Base-by-base conservation (phyloP, 73 alveolate species). In the Stentor roeselii region DNA sequence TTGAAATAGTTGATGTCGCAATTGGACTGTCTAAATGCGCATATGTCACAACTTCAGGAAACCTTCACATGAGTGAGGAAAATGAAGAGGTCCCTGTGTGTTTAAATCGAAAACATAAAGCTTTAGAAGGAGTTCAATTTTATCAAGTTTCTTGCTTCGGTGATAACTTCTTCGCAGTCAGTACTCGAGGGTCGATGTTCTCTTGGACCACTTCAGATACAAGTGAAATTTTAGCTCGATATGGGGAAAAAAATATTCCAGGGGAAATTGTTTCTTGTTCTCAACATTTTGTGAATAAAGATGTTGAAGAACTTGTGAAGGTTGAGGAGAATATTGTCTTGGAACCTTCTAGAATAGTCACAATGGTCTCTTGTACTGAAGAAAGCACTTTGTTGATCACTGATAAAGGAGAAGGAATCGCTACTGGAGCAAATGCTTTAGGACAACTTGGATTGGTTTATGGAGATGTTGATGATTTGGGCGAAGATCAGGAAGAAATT, bases 11-110 rank as follows among this genome's bases (percentile, higher is more conserved):
- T 67, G 80, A 67, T 67, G 80, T 32, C 21, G 80, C 80, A 15
- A 67, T 67, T 27, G 80, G 80, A 1, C 61, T 78, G 60, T 92
- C 6, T 11, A 50, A 6, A 11, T 50, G 67, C 21, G 67, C 67
- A 11, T 50, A 11, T 50, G 21, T 50, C 6, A 11, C 67, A 50
- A 50, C 30, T 50, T 21, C 6, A 50, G 67, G 67, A 50, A 6
- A 11, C 21, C 21, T 50, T 11, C 21, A 50, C 21, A 6, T 11
- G 21, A 11, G 30, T 50, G 21, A 21, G 6, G 67, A 21, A 11
- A 11, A 50, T 50, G 67, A 50, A 11, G 67, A 50, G 67, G 21
- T 50, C 30, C 21, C 6, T 50, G 67, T 21, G 21, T 50, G 67
- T 21, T 50, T 50, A 21, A 50, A 50, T 67, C 27, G 34, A 2